Evolutionary conservation across 176 grass and related monocot genomes (phyloP).

Genomic region (Calamus simplicifolius): DNA sequence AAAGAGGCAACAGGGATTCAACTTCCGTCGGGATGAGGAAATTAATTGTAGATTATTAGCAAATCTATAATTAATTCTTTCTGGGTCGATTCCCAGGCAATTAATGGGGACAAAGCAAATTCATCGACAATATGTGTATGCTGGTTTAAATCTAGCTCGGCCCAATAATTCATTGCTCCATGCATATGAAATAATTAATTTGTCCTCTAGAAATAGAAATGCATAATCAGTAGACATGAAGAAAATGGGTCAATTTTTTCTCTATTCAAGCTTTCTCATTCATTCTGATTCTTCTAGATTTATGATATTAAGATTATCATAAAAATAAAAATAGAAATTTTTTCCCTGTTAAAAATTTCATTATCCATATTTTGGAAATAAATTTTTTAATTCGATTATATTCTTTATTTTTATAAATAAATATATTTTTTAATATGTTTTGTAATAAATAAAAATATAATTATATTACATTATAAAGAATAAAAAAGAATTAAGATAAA

Average conservation of each 20-base stretch:
- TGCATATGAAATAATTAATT: neutral
- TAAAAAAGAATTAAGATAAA: no score
- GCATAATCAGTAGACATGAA: neutral
- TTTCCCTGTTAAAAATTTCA: no score
- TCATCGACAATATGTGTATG: constrained; percentile 1
- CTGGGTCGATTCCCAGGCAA: neutral
- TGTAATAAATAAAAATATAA: no score
- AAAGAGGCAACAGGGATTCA: no score
- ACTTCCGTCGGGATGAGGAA: no score
- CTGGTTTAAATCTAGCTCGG: constrained; percentile 1
- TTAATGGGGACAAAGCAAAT: constrained; percentile 8
- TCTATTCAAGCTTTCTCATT: neutral
- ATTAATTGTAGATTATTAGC: no score
- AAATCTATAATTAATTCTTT: neutral
- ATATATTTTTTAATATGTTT: no score
- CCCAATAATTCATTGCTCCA: neutral
- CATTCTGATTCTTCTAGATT: neutral
- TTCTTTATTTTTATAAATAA: no score
- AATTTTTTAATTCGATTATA: no score
- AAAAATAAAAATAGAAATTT: no score
- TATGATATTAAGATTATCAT: neutral
- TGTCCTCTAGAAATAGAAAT: constrained; percentile 2
- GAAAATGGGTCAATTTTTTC: neutral
- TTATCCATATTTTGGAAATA: no score
- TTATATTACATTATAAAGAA: no score